Base-by-base conservation (phyloP, 75 land plant genomes). In the Selaginella tamariscina region DNA sequence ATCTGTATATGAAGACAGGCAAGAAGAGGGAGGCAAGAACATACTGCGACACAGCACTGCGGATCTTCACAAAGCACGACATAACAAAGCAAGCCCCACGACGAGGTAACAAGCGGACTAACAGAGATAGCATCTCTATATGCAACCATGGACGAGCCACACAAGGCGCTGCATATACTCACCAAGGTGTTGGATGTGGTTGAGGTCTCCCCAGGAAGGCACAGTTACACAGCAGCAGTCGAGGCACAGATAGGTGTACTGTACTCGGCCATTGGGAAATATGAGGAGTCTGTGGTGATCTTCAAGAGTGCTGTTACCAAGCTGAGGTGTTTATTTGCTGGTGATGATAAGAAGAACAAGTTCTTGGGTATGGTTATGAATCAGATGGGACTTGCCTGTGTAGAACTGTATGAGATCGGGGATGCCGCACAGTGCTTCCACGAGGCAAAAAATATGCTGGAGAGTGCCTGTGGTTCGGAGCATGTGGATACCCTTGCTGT, bases 191-290 rank as follows among this genome's bases (percentile, higher is more conserved):
- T 82, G 56, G 80, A 77, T 70, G 78, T 84, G 32, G 83, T 83
- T 26, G 80, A 80, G 27, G 69, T 72, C 44, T 73, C 80, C 8
- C 83, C 97, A 22, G 73, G 72, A 9, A 83, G 77, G 75, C 84
- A 77, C 33, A 78, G 71, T 56, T 74, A 82, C 26, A 65, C 86
- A 20, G 93, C 89, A 2, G 93, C 88, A 2, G 81, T 91, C 56
- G 97, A 91, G 70, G 97, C 97, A 0, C 97, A 91, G 56, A 84
- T 91, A 66, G 97, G 97, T 33, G 83, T 88, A 26, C 79, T 91
- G 72, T 79, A 83, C 29, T 85, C 82, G 65, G 75, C 85, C 81
- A 30, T 77, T 59, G 85, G 82, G 33, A 85, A 79, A 0, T 85
- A 77, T 49, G 30, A 57, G 22, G 85, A 69, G 20, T 71, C 76